Evolutionary conservation across 768 basidiomycete species (phyloP), one percentile per base, ranked within the genome.

Genomic region (Mycena indigotica): DNA sequence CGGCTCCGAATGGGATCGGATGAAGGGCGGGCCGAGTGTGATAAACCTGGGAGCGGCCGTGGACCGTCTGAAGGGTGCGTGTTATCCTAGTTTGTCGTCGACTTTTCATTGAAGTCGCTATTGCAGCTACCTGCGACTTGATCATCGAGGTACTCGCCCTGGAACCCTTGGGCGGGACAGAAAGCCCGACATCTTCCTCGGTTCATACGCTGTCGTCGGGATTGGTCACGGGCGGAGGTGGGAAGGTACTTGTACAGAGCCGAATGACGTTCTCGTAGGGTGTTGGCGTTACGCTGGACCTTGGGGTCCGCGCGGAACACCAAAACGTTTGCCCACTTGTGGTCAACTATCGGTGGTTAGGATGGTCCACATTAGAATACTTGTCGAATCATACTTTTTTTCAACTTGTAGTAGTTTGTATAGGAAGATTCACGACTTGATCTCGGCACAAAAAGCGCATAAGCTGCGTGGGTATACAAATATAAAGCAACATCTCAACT

Each of bases 191-290:
- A 19, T 91, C 91, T 25, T 79, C 86, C 10, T 88, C 94, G 3
- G 90, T 98, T 48, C 96, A 99, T 74, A 96, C 95, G 26, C 81
- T 99, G 53, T 95, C 96, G 68, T 93, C 95, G 16, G 97, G 97
- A 41, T 68, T 98, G 61, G 89, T 97, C 17, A 81, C 83, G 25
- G 95, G 96, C 28, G 95, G 95, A 23, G 94, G 92, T 24, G 95
- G 95, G 17, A 98, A 98, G 77, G 91, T 97, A 28, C 81, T 99
- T 55, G 95, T 87, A 21, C 85, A 94, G 60, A 91, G 91, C 76
- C 83, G 96, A 60, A 99, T 98, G 97, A 98, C 96, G 12, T 98
- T 84, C 73, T 87, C 90, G 40, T 78, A 87, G 59, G 94, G 92
- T 16, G 80, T 88, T 63, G 97, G 97, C 8, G 97, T 99, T n/a